Evolutionary conservation across 2,329 filamentous ascomycete species (phyloP).

Genomic region (Aspergillus arachidicola): DNA sequence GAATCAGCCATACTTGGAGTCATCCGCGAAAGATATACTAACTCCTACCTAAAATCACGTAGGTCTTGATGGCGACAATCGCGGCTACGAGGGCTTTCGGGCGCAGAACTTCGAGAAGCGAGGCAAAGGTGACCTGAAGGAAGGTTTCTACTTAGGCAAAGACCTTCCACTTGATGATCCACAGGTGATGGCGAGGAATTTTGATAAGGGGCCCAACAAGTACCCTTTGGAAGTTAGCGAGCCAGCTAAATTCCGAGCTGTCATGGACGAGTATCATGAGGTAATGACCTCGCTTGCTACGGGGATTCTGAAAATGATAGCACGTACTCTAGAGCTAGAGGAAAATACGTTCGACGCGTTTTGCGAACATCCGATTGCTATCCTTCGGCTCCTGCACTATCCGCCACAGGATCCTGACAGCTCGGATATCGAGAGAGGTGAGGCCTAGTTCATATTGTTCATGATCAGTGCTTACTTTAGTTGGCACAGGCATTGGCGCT

Average conservation of each 20-base stretch:
- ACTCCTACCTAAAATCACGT: no score
- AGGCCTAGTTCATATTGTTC: not conserved
- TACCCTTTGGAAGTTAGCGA: not conserved
- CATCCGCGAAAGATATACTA: not conserved
- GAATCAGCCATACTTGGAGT: accelerated
- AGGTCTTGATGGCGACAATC: not conserved
- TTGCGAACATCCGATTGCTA: conserved; percentile 28
- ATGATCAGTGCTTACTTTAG: not conserved
- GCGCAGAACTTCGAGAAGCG: conserved; percentile 1
- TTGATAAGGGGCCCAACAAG: not conserved
- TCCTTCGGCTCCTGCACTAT: conserved; percentile 31
- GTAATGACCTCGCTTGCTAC: not conserved
- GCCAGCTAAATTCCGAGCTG: not conserved
- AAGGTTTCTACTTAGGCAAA: not conserved
- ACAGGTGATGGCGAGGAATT: not conserved
- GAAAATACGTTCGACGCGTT: conserved; percentile 26
- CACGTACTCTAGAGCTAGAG: not conserved
- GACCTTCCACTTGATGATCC: not conserved
- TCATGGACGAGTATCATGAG: not conserved
- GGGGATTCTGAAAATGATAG: not conserved
- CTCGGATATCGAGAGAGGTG: conserved; percentile 20
- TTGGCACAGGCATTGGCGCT: conserved; percentile 28
- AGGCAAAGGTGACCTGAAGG: not conserved
- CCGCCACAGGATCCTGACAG: conserved; percentile 27
- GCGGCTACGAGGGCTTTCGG: not conserved